Percentiles rank a stretch among this genome's conserved stretches.
These are phyloP conservation scores for Panaeolus cyanescens DNA, from an alignment of 768 basidiomycete genomes.

Conservation along the genomic window DNA sequence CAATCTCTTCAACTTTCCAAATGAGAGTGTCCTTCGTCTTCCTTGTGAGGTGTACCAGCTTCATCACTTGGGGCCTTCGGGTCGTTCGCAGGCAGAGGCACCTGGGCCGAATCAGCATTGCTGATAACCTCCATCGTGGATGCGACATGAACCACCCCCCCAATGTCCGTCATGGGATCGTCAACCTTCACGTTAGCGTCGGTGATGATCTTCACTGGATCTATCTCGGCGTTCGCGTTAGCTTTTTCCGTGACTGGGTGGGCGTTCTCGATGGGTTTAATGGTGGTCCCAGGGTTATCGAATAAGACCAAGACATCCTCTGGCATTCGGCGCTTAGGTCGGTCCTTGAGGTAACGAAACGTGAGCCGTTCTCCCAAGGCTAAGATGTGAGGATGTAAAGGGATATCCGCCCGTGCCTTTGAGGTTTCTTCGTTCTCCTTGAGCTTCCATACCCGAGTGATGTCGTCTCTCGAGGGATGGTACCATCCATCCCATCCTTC, in stretches of 20 bases:
- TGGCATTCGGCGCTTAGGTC: neutral
- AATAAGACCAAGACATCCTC: neutral
- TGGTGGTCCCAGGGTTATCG: neutral
- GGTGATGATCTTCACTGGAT: neutral
- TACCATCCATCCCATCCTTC: neutral
- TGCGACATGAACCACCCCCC: neutral
- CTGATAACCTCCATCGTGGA: neutral
- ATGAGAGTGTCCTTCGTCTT: neutral
- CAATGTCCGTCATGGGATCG: neutral
- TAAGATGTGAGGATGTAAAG: neutral
- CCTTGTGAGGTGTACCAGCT: no score
- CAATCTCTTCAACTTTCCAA: neutral
- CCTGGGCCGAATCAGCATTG: neutral
- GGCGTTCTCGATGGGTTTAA: neutral
- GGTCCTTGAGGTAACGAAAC: neutral
- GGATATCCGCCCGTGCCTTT: neutral
- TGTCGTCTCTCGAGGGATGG: neutral
- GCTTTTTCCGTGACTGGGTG: neutral
- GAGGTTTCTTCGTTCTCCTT: neutral
- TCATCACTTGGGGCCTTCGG: no score
- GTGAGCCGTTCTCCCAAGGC: neutral
- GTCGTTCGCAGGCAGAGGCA: no score
- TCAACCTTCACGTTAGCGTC: neutral
- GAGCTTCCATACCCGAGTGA: neutral
- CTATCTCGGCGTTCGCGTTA: neutral